A percentile compares a stretch with the other conserved stretches of the same genome.
phyloP scores from a whole-genome alignment of 139 green algal genomes.

The Deuterostichococcus epilithicus region DNA sequence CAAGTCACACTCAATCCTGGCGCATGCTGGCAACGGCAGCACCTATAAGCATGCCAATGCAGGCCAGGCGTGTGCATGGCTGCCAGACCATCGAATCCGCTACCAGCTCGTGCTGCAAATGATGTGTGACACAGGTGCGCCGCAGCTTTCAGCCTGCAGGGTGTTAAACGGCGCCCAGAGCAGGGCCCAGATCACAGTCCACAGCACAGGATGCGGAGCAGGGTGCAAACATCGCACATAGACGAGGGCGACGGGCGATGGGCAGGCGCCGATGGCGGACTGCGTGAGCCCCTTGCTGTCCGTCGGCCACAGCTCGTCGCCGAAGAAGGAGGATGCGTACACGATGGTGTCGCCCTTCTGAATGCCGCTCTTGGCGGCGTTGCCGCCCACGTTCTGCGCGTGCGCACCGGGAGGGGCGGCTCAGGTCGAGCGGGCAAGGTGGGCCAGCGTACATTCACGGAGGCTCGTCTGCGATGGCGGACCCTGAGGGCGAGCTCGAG shows the following conservation, averaged over 20 bases:
- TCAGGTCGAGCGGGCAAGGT: not conserved
- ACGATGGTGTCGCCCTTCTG: conserved; percentile 69
- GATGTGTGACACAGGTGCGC: too few relatives aligned
- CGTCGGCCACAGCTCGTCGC: conserved; percentile 95
- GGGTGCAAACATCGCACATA: conserved; percentile 23
- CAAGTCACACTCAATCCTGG: too few relatives aligned
- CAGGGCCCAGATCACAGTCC: too few relatives aligned
- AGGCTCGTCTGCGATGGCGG: not conserved
- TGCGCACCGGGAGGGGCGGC: too few relatives aligned
- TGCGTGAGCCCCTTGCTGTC: conserved; percentile 70
- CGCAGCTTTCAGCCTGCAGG: not conserved
- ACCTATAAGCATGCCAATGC: too few relatives aligned
- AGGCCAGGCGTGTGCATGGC: not conserved
- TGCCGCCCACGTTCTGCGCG: conserved; percentile 63
- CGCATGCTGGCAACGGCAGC: too few relatives aligned
- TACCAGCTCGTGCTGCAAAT: too few relatives aligned
- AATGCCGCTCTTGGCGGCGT: conserved; percentile 81
- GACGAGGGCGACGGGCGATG: conserved; percentile 71
- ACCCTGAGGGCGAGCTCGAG: not conserved
- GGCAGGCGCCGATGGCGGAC: conserved; percentile 44
- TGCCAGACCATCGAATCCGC: too few relatives aligned
- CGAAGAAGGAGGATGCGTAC: conserved; percentile 92
- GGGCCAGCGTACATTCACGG: not conserved
- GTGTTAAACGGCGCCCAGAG: not conserved
- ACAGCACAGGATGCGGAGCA: not conserved